Evolutionary conservation across 1,284 basidiomycete genomes (phyloP), one percentile per base, ranked within the genome.

Genomic region (Rhodotorula sp.): DNA sequence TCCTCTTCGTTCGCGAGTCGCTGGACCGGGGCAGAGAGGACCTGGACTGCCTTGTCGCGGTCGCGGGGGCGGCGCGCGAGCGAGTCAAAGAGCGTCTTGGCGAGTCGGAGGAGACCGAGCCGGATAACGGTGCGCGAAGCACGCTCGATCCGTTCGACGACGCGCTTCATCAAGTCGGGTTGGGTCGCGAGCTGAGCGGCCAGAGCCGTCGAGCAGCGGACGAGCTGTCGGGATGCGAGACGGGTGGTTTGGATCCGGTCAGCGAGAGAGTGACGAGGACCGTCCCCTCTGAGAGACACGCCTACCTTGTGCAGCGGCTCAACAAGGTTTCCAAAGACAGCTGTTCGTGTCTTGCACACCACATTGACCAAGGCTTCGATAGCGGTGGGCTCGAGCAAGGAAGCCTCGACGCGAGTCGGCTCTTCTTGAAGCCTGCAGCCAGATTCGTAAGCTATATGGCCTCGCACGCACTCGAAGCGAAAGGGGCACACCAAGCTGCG

Each of bases 301-400:
- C 62, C 58, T 34, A 75, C 77, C 72, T 77, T 81, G 66, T 81
- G 78, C 23, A 82, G 77, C 18, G 93, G 93, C 73, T 98, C 96
- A 10, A 99, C 86, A 29, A 98, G 85, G 77, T 93, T 93, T 82
- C 98, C 96, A 80, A 98, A 98, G 1, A 93, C 94, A 74, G 91
- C 91, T 26, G 91, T 89, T 80, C 95, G 93, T 31, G 92, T 89
- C 6, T 88, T 87, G 60, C 92, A 89, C 81, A 98, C 98, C 80
- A 92, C 91, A 72, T 86, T 87, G 47, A 95, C 85, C 18, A 99
- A 83, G 0, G 87, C 84, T 12, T 93, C 90, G 23, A 92, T 83
- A 0, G 92, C 85, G 5, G 85, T 82, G 2, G 86, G 83, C 78
- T 91, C 90, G 58, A 91, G 83, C 0, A 99, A 85, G 49, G 90